Percentiles rank a stretch among this genome's conserved stretches.
phyloP scores from a whole-genome alignment of 2,329 filamentous ascomycete species.

The Hirsutella rhossiliensis region DNA sequence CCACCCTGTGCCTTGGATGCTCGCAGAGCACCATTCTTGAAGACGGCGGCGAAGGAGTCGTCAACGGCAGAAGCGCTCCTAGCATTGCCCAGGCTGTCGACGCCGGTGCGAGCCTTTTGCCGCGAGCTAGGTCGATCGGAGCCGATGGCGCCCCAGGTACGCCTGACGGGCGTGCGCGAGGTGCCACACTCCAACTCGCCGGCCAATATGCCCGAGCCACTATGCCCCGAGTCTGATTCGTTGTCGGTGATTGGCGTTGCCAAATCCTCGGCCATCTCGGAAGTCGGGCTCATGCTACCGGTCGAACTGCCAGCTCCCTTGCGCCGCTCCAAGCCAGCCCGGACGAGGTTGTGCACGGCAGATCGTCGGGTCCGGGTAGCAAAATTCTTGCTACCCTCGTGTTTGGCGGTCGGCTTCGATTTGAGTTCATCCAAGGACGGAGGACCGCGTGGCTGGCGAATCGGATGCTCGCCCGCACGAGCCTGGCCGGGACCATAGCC shows the following conservation, averaged over 20 bases:
- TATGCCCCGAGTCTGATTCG: conserved; percentile 58
- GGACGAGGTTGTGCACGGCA: conserved; percentile 83
- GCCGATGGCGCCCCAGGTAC: conserved; percentile 66
- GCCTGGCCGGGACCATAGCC: conserved; percentile 87
- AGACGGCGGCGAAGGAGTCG: conserved; percentile 54
- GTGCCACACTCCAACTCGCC: conserved; percentile 60
- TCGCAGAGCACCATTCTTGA: conserved; percentile 45
- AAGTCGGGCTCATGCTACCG: conserved; percentile 80
- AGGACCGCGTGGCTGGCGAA: conserved; percentile 85
- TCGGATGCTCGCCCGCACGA: conserved; percentile 86
- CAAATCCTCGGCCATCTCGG: conserved; percentile 58
- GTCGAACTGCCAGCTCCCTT: conserved; percentile 57
- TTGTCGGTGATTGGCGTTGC: conserved; percentile 64
- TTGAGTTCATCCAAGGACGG: conserved; percentile 85
- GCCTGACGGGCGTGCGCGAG: conserved; percentile 66
- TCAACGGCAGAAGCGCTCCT: conserved; percentile 29
- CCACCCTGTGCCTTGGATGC: conserved; percentile 40
- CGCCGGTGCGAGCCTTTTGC: conserved; percentile 51
- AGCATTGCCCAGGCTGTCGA: conserved; percentile 50
- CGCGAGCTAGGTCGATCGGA: conserved; percentile 68
- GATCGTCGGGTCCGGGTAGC: conserved; percentile 82
- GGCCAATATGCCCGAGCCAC: conserved; percentile 68
- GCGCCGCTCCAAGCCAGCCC: conserved; percentile 80
- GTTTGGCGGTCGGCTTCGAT: conserved; percentile 79
- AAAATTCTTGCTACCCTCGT: conserved; percentile 97